Percentiles rank a stretch among this genome's conserved stretches.
phyloP scores from a whole-genome alignment of 192 early-diverging fungal species.

The Backusella tarrabulga region DNA sequence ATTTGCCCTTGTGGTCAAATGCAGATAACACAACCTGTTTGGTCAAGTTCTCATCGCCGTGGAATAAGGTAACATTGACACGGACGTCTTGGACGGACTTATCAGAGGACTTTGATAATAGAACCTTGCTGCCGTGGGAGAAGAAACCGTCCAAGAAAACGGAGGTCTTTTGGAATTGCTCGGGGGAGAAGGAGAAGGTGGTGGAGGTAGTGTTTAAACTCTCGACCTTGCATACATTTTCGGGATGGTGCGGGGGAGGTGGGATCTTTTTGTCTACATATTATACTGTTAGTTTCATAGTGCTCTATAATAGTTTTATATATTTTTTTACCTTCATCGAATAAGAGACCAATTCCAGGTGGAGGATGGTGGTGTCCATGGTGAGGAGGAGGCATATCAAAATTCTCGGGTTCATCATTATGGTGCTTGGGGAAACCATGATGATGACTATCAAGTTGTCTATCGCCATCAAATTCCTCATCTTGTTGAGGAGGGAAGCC shows the following conservation, averaged over 20 bases:
- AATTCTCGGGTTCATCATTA: background rate
- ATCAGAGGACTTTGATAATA: background rate
- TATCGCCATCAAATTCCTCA: background rate
- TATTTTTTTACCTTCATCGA: background rate
- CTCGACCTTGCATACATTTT: constrained; percentile 5
- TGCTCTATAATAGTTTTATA: background rate
- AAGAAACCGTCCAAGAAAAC: constrained; percentile 20
- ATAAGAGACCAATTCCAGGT: background rate
- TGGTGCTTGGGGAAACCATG: constrained; percentile 3
- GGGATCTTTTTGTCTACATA: background rate
- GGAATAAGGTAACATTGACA: constrained; percentile 20
- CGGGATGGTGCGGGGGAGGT: background rate
- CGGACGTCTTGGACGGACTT: constrained; percentile 6
- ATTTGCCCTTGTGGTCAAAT: constrained; percentile 27
- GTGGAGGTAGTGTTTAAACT: background rate
- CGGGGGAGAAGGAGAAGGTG: constrained; percentile 23
- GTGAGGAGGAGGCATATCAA: background rate
- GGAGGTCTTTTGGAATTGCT: constrained; percentile 19
- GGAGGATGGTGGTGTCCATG: background rate
- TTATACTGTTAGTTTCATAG: background rate
- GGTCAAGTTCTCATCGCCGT: background rate
- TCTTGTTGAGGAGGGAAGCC: background rate
- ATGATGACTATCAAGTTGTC: background rate
- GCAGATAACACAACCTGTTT: constrained; percentile 13
- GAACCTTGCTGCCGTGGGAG: constrained; percentile 1